phyloP scores from a whole-genome alignment of 768 basidiomycete species.

The Boletus eberwhitei region DNA sequence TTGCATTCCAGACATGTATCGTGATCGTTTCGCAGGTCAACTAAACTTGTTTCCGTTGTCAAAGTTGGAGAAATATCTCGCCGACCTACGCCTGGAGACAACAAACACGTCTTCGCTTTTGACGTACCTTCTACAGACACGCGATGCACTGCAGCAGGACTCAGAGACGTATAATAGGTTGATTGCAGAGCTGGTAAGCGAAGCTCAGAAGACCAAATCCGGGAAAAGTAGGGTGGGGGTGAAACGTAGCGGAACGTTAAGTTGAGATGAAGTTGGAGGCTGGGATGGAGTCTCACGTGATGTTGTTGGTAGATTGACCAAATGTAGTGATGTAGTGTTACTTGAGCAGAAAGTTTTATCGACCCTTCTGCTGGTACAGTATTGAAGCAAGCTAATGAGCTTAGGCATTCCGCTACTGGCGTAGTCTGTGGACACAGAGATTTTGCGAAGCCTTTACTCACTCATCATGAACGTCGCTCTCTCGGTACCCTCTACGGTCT shows the following conservation, averaged over 20 bases:
- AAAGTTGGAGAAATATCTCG: constrained; percentile 62
- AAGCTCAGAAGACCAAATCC: constrained; percentile 81
- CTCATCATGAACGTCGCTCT: constrained; percentile 82
- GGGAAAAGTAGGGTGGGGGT: constrained; percentile 49
- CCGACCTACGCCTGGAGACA: constrained; percentile 68
- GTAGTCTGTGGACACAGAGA: neutral
- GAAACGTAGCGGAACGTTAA: constrained; percentile 50
- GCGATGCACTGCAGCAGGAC: constrained; percentile 81
- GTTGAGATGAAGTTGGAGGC: constrained; percentile 10
- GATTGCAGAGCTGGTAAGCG: constrained; percentile 89
- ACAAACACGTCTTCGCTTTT: constrained; percentile 71
- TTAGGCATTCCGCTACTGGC: neutral
- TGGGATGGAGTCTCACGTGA: constrained; percentile 14
- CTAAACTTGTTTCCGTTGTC: constrained; percentile 68
- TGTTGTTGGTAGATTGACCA: neutral
- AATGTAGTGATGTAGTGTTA: constrained; percentile 17
- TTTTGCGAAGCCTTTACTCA: neutral
- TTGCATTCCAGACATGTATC: constrained; percentile 2
- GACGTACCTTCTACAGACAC: constrained; percentile 77
- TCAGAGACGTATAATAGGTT: constrained; percentile 87
- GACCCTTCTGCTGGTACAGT: neutral
- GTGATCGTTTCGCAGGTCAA: constrained; percentile 47
- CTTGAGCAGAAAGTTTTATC: constrained; percentile 16
- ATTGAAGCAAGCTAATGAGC: neutral
- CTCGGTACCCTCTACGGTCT: constrained; percentile 80